Base-by-base conservation (phyloP, 2,329 filamentous ascomycete genomes). In the Fusarium torulosum region DNA sequence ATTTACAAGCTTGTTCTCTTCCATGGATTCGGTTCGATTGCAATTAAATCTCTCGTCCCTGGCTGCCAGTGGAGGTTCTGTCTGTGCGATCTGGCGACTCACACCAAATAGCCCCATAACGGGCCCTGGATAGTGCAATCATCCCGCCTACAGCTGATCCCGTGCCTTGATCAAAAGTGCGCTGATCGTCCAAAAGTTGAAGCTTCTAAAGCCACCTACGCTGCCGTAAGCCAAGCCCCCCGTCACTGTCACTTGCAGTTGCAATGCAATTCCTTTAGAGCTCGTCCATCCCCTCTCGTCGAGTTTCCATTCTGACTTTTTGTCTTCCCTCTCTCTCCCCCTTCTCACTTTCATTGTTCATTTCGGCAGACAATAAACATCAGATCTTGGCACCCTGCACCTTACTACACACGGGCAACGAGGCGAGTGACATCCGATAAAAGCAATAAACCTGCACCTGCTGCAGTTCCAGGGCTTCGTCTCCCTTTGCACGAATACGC, bases 41-140 rank as follows among this genome's bases (percentile, higher is more conserved):
- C 52, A 69, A 69, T 69, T 69, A 69, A 69, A 69, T 69, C 56
- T 69, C 66, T 69, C 66, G 66, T 63, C 51, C 59, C 60, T 63
- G 60, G 33, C 35, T 42, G 46, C 31, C 37, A 45, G 59, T 63
- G 61, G 54, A 53, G 44, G 56, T 55, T 52, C 53, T 49, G 56
- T 42, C 55, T 62, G 55, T 69, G 29, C 51, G 51, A 46, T 40
- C 44, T 37, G 35, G 46, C 59, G 44, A 65, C 62, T 64, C 59
- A 59, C 40, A 56, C 38, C 14, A 29, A 55, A 68, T 50, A 61
- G 64, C 65, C 65, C 65, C 64, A 61, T 68, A 66, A 47, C 44
- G 35, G 35, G 54, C 60, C 64, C 65, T 68, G 56, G 51, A 53
- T 65, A 67, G 53, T 67, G 58, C 63, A 63, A 54, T 65, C 60